These are phyloP conservation scores for Cyclocybe aegerita DNA, from an alignment of 768 basidiomycete genomes.

Conservation along the genomic window DNA sequence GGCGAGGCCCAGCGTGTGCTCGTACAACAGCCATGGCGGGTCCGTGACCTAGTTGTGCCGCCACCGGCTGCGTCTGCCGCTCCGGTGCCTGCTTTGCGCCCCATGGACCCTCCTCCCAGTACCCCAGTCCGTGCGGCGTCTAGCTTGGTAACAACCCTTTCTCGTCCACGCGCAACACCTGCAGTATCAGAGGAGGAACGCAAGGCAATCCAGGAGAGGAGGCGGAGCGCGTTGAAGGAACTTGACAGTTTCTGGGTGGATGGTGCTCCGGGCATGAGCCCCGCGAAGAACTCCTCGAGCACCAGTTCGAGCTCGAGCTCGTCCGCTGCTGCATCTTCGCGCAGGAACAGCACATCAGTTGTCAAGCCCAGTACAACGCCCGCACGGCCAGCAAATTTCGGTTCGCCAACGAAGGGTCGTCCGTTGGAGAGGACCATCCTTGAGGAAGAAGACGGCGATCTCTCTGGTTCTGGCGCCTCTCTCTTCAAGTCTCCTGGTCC, in stretches of 20 bases:
- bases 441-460: constrained; percentile 10
- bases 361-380: constrained; percentile 12
- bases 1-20: constrained; percentile 47
- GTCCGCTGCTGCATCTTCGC: not conserved
- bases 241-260: constrained; percentile 49
- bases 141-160: not conserved
- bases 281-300: constrained; percentile 20
- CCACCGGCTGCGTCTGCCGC: constrained; percentile 1
- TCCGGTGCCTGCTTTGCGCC: not conserved
- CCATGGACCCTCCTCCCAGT: constrained; percentile 5
- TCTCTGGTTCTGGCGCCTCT: no score
- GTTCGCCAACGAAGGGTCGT: constrained; percentile 19
- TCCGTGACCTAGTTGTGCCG: constrained; percentile 54
- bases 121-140: not conserved
- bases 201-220: constrained; percentile 62
- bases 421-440: constrained; percentile 13
- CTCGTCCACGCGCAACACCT: constrained; percentile 10
- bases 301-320: constrained; percentile 6
- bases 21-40: constrained; percentile 53
- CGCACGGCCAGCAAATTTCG: not conserved
- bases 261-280: constrained; percentile 52
- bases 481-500: no score
- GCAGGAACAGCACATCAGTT: constrained; percentile 9
- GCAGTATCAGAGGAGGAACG: constrained; percentile 45
- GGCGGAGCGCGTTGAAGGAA: constrained; percentile 53